These are phyloP conservation scores for Phellopilus nigrolimitatus DNA, from an alignment of 1,284 basidiomycete species.

Conservation along the genomic window DNA sequence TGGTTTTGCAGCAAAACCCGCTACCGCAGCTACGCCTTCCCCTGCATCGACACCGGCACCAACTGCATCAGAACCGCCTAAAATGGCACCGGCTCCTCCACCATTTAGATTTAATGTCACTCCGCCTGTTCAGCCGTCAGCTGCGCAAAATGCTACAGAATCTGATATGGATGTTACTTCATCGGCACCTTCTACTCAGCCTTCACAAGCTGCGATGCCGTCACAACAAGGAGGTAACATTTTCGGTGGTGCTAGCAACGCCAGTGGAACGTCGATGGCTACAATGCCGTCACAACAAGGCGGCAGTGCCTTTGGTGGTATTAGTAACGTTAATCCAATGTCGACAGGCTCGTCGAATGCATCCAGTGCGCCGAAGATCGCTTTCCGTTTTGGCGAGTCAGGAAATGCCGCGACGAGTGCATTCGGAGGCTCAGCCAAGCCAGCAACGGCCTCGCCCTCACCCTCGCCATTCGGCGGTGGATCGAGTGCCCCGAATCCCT, in stretches of 20 bases:
- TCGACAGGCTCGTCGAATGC: background rate
- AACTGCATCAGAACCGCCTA: background rate
- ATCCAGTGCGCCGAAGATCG: background rate
- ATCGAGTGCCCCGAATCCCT: background rate
- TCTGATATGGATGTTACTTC: background rate
- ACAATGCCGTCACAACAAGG: too few relatives aligned
- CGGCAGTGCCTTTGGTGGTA: too few relatives aligned
- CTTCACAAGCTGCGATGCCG: background rate
- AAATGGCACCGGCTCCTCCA: background rate
- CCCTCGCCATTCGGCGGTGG: conserved; percentile 7
- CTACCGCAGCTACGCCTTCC: background rate
- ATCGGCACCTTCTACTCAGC: background rate
- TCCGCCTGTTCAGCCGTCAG: background rate
- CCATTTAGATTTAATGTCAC: conserved; percentile 5
- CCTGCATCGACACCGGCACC: conserved; percentile 1
- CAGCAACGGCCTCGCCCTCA: background rate
- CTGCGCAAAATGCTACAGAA: background rate
- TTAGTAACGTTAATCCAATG: background rate
- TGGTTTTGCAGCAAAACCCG: conserved; percentile 10
- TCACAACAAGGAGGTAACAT: background rate
- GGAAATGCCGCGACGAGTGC: background rate
- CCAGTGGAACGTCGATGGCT: background rate
- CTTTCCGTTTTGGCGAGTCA: conserved; percentile 6
- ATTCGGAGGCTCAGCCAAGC: background rate
- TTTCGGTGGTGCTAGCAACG: background rate